These are phyloP conservation scores for Ammopiptanthus mongolicus DNA, from an alignment of 306 rosid species.

Conservation along the genomic window DNA sequence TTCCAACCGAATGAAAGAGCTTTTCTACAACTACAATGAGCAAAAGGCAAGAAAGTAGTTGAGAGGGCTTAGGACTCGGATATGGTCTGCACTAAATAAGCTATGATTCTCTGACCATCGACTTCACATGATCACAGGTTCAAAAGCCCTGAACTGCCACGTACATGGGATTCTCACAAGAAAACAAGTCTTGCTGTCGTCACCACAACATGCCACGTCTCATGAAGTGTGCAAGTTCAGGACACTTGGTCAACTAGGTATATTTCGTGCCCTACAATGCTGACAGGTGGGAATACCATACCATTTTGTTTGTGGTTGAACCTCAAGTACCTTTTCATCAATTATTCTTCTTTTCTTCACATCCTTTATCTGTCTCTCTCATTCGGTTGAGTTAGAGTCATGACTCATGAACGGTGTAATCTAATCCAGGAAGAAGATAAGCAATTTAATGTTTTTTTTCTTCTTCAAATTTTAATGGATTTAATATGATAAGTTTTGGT, in stretches of 20 bases:
- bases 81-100: conserved; percentile 20
- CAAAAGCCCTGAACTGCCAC: conserved; percentile 39
- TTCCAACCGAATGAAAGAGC: not conserved
- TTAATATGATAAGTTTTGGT: not conserved
- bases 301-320: not conserved
- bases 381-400: conserved; percentile 25
- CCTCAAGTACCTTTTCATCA: not conserved
- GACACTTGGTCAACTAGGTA: conserved; percentile 35
- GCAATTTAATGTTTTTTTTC: not conserved
- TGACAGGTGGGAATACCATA: conserved; percentile 42
- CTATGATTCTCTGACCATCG: not conserved
- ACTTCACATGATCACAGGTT: conserved; percentile 8
- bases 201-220: conserved; percentile 27
- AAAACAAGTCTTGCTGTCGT: conserved; percentile 23
- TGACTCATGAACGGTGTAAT: conserved; percentile 23
- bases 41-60: conserved; percentile 18
- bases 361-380: not conserved
- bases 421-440: not conserved
- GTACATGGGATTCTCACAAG: conserved; percentile 23
- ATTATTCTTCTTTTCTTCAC: conserved; percentile 15
- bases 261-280: not conserved
- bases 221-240: not conserved
- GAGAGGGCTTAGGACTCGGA: not conserved
- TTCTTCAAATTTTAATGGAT: not conserved
- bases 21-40: not conserved